Percentiles rank a stretch among this genome's conserved stretches.
phyloP scores from a whole-genome alignment of 2,329 filamentous ascomycete species.

The Coniella vitis region DNA sequence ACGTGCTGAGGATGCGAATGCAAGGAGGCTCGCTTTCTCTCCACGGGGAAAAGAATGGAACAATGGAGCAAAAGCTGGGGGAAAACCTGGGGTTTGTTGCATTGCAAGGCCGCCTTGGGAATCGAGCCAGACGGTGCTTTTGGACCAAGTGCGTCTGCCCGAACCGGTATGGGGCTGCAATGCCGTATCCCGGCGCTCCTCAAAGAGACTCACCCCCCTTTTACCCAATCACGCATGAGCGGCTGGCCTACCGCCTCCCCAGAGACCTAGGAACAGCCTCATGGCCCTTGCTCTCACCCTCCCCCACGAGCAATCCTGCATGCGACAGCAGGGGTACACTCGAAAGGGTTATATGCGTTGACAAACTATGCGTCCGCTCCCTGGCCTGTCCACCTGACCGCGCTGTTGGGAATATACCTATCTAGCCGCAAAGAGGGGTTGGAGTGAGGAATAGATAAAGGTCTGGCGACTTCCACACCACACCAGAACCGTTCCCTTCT shows the following conservation, averaged over 20 bases:
- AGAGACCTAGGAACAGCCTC: conserved; percentile 4
- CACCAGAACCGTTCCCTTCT: neutral
- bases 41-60: neutral
- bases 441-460: conserved; percentile 5
- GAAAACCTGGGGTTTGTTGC: neutral
- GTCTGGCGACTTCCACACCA: neutral
- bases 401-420: neutral
- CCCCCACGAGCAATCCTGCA: neutral
- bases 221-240: neutral
- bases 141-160: neutral
- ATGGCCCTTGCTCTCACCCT: neutral
- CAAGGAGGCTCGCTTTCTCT: neutral
- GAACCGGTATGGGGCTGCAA: conserved; percentile 4
- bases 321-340: neutral
- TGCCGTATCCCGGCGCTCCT: neutral
- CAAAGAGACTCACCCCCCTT: neutral
- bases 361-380: neutral
- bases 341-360: neutral
- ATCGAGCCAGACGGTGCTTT: neutral
- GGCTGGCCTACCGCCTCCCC: neutral
- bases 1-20: neutral
- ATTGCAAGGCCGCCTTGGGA: neutral
- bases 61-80: neutral
- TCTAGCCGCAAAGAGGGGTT: neutral
- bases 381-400: neutral